Evolutionary conservation across 2,329 filamentous ascomycete species (phyloP).

Genomic region (Sphaerulina populicola): DNA sequence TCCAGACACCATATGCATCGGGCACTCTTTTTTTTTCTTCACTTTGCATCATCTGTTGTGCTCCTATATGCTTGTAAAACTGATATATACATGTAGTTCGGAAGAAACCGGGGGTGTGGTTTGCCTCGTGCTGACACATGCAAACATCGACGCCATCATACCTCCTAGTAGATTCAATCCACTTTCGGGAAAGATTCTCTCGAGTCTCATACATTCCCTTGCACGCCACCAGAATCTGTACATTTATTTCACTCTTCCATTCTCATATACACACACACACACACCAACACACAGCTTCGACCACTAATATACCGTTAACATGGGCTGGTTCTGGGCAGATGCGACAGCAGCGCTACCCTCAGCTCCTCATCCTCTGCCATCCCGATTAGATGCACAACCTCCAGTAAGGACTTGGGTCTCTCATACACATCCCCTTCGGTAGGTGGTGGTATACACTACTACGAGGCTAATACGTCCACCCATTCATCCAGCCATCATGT

Average conservation of each 20-base stretch:
- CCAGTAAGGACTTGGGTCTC: too few relatives aligned
- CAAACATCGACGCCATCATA: neutral
- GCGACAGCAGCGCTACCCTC: constrained; percentile 30
- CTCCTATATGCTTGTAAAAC: too few relatives aligned
- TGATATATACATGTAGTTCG: too few relatives aligned
- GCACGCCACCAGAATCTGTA: too few relatives aligned
- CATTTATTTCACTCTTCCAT: neutral
- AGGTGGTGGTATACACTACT: neutral
- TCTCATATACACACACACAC: neutral
- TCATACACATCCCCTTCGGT: too few relatives aligned
- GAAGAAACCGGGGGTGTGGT: neutral
- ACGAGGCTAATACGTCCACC: constrained; percentile 16
- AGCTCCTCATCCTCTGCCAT: constrained; percentile 44
- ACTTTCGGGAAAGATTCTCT: too few relatives aligned
- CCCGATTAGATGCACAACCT: constrained; percentile 42
- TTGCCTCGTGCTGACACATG: neutral
- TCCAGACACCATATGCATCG: neutral
- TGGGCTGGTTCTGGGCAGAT: constrained; percentile 68
- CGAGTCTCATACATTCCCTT: too few relatives aligned
- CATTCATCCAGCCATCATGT: constrained; percentile 50
- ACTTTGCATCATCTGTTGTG: neutral
- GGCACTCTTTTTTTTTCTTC: too few relatives aligned
- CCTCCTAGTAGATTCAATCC: too few relatives aligned
- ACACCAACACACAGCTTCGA: too few relatives aligned
- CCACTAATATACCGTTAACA: constrained; percentile 28